Percentiles rank a stretch among this genome's conserved stretches.
Evolutionary conservation across 2,329 filamentous ascomycete species (phyloP).

Genomic region (Dactylellina leptospora): DNA sequence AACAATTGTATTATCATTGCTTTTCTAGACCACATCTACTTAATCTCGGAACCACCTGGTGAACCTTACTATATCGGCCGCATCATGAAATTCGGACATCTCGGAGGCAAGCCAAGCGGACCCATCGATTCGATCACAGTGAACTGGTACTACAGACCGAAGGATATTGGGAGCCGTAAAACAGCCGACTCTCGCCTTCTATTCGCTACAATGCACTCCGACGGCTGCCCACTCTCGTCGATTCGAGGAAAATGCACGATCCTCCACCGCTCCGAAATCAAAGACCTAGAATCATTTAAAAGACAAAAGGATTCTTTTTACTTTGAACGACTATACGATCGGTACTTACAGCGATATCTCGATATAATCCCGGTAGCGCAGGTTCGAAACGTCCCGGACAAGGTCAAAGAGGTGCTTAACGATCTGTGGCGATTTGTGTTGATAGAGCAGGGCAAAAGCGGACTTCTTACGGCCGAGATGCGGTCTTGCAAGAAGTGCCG

Average conservation of each 20-base stretch:
- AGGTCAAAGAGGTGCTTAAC: conserved; percentile 93
- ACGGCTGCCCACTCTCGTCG: conserved; percentile 89
- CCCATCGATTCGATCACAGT: conserved; percentile 87
- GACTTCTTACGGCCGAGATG: conserved; percentile 93
- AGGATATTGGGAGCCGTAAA: conserved; percentile 86
- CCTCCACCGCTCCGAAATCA: conserved; percentile 84
- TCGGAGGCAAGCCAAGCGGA: conserved; percentile 74
- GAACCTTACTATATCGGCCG: conserved; percentile 97
- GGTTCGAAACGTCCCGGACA: conserved; percentile 94
- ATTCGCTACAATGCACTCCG: conserved; percentile 98
- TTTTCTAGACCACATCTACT: conserved; percentile 80
- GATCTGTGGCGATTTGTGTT: conserved; percentile 97
- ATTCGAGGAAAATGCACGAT: conserved; percentile 94
- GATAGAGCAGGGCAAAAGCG: conserved; percentile 90
- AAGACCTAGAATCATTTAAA: conserved; percentile 82
- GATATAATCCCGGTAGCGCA: conserved; percentile 90
- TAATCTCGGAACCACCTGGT: conserved; percentile 95
- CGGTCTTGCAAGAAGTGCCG: conserved; percentile 95
- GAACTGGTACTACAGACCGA: conserved; percentile 98
- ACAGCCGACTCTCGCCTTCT: conserved; percentile 88
- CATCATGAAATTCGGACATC: conserved; percentile 96
- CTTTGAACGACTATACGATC: conserved; percentile 97
- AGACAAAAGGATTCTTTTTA: conserved; percentile 88
- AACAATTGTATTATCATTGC: not conserved
- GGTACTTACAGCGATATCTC: conserved; percentile 97